Evolutionary conservation across 371 early-diverging fungal species (phyloP), one percentile per base, ranked within the genome.

Genomic region (Mucor plumbeus): DNA sequence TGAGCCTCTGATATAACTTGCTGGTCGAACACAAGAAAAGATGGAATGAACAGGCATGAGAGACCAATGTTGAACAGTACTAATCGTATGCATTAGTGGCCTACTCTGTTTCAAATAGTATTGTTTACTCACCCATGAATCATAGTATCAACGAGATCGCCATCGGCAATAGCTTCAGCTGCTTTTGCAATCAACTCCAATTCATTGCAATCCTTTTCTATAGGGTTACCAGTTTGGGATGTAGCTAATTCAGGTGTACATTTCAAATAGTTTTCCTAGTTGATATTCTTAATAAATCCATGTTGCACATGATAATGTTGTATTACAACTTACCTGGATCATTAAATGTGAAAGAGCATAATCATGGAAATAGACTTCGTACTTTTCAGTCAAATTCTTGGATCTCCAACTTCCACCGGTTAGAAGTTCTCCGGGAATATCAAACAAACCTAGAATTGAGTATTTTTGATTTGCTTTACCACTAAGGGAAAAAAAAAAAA

Each of bases 331-430:
- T 26, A 43, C 63, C 14, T 21, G 91, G 14, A 99, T 88, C 92
- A 99, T 96, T 50, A 99, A 82, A 38, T 96, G 97, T 0, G 95
- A 82, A 41, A 99, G 72, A 26, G 85, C 76, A 72, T 91, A 96
- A 67, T 99, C 99, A 60, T 92, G 85, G 78, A 98, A 99, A 77
- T 98, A 99, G 14, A 92, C 74, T 33, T 99, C 95, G 33, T 94
- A 83, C 74, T 93, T 95, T 61, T 98, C 94, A 17, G 76, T 69
- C 15, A 98, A 74, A 8, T 79, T 75, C 63, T 82, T 69, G 10
- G 74, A 76, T 38, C 82, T 76, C 81, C 89, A 92, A 11, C 71
- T 70, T 10, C 64, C 64, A 17, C 74, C 65, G 53, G 79, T 74
- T 61, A 99, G 74, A 8, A 95, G 72, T 58, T 88, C 89, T 35